These are phyloP conservation scores for Atalantia buxifolia DNA, from an alignment of 345 rosid species.

Conservation along the genomic window DNA sequence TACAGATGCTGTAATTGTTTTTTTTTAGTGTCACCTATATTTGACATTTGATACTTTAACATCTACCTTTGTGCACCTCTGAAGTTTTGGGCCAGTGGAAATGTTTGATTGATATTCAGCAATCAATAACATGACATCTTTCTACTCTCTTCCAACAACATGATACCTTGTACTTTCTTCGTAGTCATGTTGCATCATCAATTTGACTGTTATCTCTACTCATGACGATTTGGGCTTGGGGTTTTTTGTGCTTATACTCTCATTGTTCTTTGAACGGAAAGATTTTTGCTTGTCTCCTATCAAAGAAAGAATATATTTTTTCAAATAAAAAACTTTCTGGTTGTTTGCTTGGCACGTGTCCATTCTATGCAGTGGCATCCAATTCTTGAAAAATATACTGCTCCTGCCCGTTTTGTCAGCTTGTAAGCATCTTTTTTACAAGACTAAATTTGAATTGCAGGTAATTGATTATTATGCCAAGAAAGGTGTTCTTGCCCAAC, in stretches of 20 bases:
- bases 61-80: not conserved
- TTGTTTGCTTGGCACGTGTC: not conserved
- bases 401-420: not conserved
- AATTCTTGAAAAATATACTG: not conserved
- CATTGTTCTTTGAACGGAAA: not conserved
- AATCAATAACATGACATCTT: not conserved
- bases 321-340: not conserved
- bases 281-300: not conserved
- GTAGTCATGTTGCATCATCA: not conserved
- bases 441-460: constrained; percentile 26
- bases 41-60: not conserved
- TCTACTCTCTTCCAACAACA: not conserved
- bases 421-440: not conserved
- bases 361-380: not conserved
- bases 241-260: not conserved
- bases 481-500: constrained; percentile 61
- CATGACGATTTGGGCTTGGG: not conserved
- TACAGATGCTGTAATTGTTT: not conserved
- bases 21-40: not conserved
- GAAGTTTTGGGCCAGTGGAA: not conserved
- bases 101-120: not conserved
- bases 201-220: not conserved
- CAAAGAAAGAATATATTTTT: not conserved
- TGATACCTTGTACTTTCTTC: not conserved
- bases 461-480: constrained; percentile 69